phyloP scores from a whole-genome alignment of 257 asterid species.

The Jaltomata sinuosa region DNA sequence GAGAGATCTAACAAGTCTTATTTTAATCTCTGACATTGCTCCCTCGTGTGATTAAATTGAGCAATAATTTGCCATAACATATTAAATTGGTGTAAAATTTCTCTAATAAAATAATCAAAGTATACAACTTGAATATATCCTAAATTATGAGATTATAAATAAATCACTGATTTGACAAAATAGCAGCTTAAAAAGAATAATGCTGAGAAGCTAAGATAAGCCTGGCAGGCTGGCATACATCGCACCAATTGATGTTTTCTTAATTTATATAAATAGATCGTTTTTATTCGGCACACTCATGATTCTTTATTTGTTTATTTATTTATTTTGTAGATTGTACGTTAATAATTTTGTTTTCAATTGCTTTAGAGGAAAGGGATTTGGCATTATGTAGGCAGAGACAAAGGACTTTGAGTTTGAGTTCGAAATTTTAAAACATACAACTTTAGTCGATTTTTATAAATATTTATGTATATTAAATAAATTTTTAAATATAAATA shows the following conservation, averaged over 20 bases:
- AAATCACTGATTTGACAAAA: background rate
- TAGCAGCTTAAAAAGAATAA: background rate
- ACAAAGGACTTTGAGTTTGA: no score
- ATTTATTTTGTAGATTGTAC: background rate
- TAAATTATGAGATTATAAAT: background rate
- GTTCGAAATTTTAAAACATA: background rate
- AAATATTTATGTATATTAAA: no score
- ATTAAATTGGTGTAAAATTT: background rate
- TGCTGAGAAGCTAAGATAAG: background rate
- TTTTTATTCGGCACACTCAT: background rate
- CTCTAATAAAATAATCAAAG: background rate
- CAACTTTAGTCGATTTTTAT: no score
- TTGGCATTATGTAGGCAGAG: background rate
- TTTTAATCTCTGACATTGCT: background rate
- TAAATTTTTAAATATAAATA: no score
- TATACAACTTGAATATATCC: background rate
- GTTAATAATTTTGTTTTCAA: background rate
- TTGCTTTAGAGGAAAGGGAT: background rate
- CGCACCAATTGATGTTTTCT: background rate
- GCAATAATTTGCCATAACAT: background rate
- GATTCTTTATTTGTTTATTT: background rate
- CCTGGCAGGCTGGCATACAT: background rate
- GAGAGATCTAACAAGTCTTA: background rate
- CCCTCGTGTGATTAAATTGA: background rate
- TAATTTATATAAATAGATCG: background rate